Base-by-base conservation (phyloP, 257 asterid genomes). In the Scutellaria minor region DNA sequence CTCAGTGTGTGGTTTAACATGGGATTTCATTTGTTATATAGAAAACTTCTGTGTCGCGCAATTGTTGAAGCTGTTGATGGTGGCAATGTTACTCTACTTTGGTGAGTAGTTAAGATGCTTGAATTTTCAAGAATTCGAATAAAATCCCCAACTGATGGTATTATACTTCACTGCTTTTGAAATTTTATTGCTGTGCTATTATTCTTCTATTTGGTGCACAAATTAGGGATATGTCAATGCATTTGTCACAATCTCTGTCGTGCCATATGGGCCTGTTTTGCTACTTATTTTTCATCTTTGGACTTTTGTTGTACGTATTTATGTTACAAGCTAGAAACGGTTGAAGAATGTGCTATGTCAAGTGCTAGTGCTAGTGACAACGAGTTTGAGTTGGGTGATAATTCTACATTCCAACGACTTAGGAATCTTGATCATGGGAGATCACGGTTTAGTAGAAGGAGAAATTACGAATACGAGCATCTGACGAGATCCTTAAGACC, bases 221-320 rank as follows among this genome's bases (percentile, higher is more conserved):
- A 86, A 79, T 70, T 92, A 81, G 97, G 96, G 7, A 84, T 92
- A 71, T 85, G 88, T 69, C 90, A 82, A 69, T 90, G 97, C 88
- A 79, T 90, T 53, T 84, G 87, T 66, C 85, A 46, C 48, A 79
- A 67, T n/a, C 51, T 86, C 22, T 84, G 83, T 55, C 79, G 87
- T 81, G 40, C 77, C 14, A 54, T 72, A 20, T 80, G 89, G 88
- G 85, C 90, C 24, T 85, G 87, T 62, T 84, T 85, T 46, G 54
- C 85, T 0, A 77, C 87, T 9, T 88, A 79, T 39, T 85, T 90
- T 75, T 80, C 86, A 0, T 45, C 79, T 8, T 3, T 84, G n/a
- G 79, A 82, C 53, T 90, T 75, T 14, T 86, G 95, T 63, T 92
- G 91, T 83, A 59, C 86, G 62, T 90, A 53, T 79, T 31, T 85